phyloP scores from a whole-genome alignment of 2,329 filamentous ascomycete species.

The Salinomyces thailandicus region DNA sequence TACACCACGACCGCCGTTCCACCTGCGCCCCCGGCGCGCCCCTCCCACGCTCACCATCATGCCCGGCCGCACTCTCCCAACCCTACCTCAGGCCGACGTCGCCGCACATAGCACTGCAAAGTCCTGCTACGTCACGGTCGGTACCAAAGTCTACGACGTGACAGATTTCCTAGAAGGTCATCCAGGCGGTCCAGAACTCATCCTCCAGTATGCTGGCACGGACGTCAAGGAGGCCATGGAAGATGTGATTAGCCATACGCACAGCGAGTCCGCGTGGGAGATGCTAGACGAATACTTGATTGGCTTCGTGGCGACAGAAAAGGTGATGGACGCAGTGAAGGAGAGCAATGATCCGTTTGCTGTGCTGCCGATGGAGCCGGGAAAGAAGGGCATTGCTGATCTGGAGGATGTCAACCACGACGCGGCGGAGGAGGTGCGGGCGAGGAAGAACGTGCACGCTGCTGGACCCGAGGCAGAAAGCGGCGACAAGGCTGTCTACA shows the following conservation, averaged over 20 bases:
- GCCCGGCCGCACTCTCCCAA: slow-evolving; percentile 73
- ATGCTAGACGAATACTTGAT: slow-evolving; percentile 79
- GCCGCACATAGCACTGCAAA: slow-evolving; percentile 65
- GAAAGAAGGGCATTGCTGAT: slow-evolving; percentile 38
- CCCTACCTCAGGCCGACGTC: slow-evolving; percentile 70
- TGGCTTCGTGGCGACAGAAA: slow-evolving; percentile 62
- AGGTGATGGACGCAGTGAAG: slow-evolving; percentile 41
- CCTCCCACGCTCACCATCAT: slow-evolving; percentile 39
- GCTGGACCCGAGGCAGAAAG: slow-evolving; percentile 12
- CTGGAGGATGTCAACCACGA: slow-evolving; percentile 41
- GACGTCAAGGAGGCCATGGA: slow-evolving; percentile 75
- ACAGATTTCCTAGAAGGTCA: slow-evolving; percentile 85
- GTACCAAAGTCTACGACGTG: slow-evolving; percentile 85
- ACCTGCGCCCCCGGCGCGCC: neutral
- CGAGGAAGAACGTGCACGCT: slow-evolving; percentile 29
- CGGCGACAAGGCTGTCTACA: slow-evolving; percentile 37
- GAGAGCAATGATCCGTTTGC: slow-evolving; percentile 39
- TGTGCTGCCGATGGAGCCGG: slow-evolving; percentile 45
- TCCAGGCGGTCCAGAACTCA: slow-evolving; percentile 77
- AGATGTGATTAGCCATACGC: slow-evolving; percentile 70
- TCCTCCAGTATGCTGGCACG: slow-evolving; percentile 81
- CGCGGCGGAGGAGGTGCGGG: slow-evolving; percentile 24
- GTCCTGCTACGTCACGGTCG: slow-evolving; percentile 89
- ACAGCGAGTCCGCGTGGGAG: slow-evolving; percentile 91
- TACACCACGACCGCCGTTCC: too few species aligned